These are phyloP conservation scores for Pichia sp. DNA, from an alignment of 1,139 yeast genomes.

Conservation along the genomic window DNA sequence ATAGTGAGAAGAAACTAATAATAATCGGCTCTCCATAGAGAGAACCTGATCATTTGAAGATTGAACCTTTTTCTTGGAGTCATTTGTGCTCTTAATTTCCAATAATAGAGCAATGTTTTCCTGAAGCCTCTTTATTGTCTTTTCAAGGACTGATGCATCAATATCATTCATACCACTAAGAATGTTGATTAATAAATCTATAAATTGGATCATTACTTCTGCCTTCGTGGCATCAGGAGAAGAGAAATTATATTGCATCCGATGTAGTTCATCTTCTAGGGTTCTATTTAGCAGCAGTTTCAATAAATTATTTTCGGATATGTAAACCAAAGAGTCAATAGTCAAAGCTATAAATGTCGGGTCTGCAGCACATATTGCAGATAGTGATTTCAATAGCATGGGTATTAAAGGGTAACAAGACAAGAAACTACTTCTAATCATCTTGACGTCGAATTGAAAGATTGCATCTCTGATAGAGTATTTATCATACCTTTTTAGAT, in stretches of 20 bases:
- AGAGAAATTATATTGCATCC: constrained; percentile 28
- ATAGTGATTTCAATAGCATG: constrained; percentile 21
- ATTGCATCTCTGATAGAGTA: constrained; percentile 34
- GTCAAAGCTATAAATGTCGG: constrained; percentile 9
- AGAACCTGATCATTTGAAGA: neutral
- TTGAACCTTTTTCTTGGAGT: constrained; percentile 18
- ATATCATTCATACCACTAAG: constrained; percentile 6
- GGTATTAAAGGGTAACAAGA: constrained; percentile 37
- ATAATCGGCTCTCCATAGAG: constrained; percentile 17
- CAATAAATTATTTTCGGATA: constrained; percentile 13
- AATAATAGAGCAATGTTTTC: constrained; percentile 9
- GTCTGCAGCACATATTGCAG: constrained; percentile 22
- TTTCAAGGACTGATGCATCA: constrained; percentile 1
- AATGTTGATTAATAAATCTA: constrained; percentile 10
- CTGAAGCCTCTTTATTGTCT: neutral
- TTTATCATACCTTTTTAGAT: constrained; percentile 27
- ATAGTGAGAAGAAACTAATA: constrained; percentile 19
- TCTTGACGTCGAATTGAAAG: constrained; percentile 29
- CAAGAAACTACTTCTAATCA: constrained; percentile 32
- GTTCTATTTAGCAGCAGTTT: constrained; percentile 1
- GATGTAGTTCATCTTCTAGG: constrained; percentile 30
- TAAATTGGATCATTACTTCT: constrained; percentile 3
- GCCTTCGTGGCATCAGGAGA: constrained; percentile 21
- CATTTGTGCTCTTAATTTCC: constrained; percentile 7
- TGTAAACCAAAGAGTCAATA: constrained; percentile 17